Base-by-base conservation (phyloP, 2,329 filamentous ascomycete genomes). In the Neocatenulostroma microsporum region DNA sequence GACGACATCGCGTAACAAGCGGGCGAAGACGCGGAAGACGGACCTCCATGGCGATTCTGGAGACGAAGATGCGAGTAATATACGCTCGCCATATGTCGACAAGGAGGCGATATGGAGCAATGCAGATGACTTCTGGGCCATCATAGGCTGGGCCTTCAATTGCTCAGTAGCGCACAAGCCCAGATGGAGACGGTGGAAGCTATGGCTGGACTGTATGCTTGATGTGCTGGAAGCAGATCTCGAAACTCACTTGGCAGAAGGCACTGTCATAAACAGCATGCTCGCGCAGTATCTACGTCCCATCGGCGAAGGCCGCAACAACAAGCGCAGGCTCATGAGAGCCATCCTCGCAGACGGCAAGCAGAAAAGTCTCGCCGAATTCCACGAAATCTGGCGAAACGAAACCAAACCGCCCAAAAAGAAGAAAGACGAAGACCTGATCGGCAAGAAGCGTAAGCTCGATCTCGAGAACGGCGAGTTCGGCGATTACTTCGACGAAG, bases 101-200 rank as follows among this genome's bases (percentile, higher is more conserved):
- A 66, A 72, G 11, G 70, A 77, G 28, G 80, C 82, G 20, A 45
- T 95, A 2, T 94, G 84, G 76, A 66, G 65, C 12, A 73, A 76
- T n/a, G 84, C 82, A 1, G 78, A 84, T 42, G 85, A 94, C 55
- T 93, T 96, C 52, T 98, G 91, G 86, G 74, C 79, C 26, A 75
- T 84, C 0, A 73, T 91, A 0, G 91, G 89, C 3, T 96, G 91
- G 91, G 82, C 84, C 0, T 87, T 96, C 58, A 91, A 89, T 56
- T 96, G 89, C 63, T 88, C 85, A 34, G 72, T 82, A 2, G 60
- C 73, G 21, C 70, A 89, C 48, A 78, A 78, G 2, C 70, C 74
- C 26, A 73, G 89, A 14, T 96, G 91, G 89, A 72, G 70, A 33
- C 73, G 79, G 53, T 96, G 88, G 87, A 78, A 73, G 49, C 62